These are phyloP conservation scores for Suhomyces canberraensis DNA, from an alignment of 805 yeast species.

Conservation along the genomic window DNA sequence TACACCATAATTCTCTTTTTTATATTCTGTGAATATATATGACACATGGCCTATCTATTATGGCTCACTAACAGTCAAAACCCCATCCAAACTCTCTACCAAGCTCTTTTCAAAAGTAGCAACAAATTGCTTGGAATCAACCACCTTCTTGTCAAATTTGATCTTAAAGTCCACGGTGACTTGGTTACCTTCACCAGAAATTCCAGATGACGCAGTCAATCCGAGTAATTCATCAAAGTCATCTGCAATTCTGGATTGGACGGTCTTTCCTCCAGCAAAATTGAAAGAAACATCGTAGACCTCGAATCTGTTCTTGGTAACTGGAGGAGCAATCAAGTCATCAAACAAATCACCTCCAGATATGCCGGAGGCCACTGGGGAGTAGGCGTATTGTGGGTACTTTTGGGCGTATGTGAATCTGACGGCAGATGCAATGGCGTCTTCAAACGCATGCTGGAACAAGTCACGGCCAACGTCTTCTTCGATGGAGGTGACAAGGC, in stretches of 20 bases:
- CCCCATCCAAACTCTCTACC: constrained; percentile 13
- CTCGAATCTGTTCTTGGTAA: constrained; percentile 33
- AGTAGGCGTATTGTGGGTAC: constrained; percentile 35
- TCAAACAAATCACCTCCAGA: constrained; percentile 31
- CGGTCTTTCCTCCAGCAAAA: constrained; percentile 10
- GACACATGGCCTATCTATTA: too few species aligned
- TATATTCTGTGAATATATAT: too few species aligned
- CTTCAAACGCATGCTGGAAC: constrained; percentile 30
- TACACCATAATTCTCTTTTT: too few species aligned
- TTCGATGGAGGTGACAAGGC: constrained; percentile 24
- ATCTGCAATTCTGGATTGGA: constrained; percentile 7
- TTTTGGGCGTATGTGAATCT: constrained; percentile 28
- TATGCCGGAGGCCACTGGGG: constrained; percentile 25
- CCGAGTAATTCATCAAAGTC: constrained; percentile 36
- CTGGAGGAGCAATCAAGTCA: constrained; percentile 36
- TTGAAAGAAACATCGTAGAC: constrained; percentile 28
- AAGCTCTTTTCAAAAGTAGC: constrained; percentile 32
- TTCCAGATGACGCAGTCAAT: constrained; percentile 9
- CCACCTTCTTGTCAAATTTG: constrained; percentile 28
- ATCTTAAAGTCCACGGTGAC: constrained; percentile 34
- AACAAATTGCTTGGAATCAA: constrained; percentile 36
- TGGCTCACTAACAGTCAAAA: constrained; percentile 1
- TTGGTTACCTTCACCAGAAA: constrained; percentile 6
- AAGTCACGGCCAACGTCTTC: constrained; percentile 22
- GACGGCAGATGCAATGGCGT: constrained; percentile 25